phyloP scores from a whole-genome alignment of 2,329 filamentous ascomycete genomes.

The Beauveria medogensis region DNA sequence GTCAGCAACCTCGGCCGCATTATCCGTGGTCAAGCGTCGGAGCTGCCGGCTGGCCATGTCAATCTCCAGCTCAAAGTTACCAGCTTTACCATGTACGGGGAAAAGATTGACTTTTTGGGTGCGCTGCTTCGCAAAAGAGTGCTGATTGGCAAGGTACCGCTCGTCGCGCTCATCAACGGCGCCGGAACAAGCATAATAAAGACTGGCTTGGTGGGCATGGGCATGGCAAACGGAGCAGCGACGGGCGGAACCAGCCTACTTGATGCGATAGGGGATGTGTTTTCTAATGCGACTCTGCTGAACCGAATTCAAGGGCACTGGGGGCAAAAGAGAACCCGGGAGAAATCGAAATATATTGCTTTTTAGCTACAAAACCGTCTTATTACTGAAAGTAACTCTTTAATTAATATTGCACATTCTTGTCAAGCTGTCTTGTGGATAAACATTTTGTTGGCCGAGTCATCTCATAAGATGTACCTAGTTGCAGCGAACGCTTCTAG shows the following conservation, averaged over 20 bases:
- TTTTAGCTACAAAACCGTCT: too few species aligned
- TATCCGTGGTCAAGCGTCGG: not conserved
- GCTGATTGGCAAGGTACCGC: not conserved
- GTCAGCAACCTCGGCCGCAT: not conserved
- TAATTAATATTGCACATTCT: too few species aligned
- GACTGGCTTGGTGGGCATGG: not conserved
- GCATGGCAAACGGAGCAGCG: not conserved
- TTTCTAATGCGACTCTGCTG: constrained; percentile 1
- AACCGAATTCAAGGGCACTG: not conserved
- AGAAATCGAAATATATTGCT: not conserved
- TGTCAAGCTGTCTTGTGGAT: too few species aligned
- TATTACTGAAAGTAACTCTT: too few species aligned
- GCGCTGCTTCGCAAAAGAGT: not conserved
- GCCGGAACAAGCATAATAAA: not conserved
- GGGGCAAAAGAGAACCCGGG: not conserved
- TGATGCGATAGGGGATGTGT: constrained; percentile 1
- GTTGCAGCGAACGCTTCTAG: too few species aligned
- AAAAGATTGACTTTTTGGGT: constrained; percentile 1
- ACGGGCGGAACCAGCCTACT: not conserved
- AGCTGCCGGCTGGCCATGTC: not conserved
- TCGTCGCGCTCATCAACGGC: constrained; percentile 1
- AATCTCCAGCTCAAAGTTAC: not conserved
- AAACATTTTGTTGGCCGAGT: too few species aligned
- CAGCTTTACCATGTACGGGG: constrained; percentile 1
- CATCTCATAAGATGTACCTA: too few species aligned